phyloP scores from a whole-genome alignment of 1,284 basidiomycete species.

The Puccinia triticina region DNA sequence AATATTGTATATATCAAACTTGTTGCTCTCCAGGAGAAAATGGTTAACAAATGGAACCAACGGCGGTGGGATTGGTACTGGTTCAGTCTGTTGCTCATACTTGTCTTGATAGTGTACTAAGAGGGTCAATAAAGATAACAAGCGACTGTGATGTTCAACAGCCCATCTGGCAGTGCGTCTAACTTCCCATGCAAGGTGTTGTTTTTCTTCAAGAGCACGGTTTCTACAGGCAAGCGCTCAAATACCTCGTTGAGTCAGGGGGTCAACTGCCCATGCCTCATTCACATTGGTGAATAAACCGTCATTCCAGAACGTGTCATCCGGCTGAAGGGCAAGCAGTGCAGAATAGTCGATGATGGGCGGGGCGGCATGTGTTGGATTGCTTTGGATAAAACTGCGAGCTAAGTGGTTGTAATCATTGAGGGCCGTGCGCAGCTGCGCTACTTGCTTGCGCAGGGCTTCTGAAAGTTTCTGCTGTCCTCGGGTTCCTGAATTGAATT shows the following conservation, averaged over 20 bases:
- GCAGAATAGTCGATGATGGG: neutral
- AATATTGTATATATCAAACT: too few relatives aligned
- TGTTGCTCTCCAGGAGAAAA: neutral
- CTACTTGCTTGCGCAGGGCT: too few relatives aligned
- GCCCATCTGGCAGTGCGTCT: neutral
- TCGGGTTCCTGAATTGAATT: neutral
- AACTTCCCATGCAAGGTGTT: neutral
- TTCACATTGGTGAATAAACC: too few relatives aligned
- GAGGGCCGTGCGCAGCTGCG: neutral
- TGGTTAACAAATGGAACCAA: neutral
- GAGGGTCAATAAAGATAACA: neutral
- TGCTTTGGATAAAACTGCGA: neutral
- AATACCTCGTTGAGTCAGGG: neutral
- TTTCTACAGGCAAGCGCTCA: neutral
- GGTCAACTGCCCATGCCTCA: conserved; percentile 1
- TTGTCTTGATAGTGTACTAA: too few relatives aligned
- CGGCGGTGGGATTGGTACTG: neutral
- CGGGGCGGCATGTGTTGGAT: too few relatives aligned
- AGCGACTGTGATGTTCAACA: neutral
- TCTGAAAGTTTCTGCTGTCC: neutral
- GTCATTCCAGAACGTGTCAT: too few relatives aligned
- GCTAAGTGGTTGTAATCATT: neutral
- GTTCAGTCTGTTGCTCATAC: too few relatives aligned
- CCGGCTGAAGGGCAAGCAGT: neutral
- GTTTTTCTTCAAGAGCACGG: neutral